phyloP scores from a whole-genome alignment of 805 yeast species.

The Priceomyces carsonii region DNA sequence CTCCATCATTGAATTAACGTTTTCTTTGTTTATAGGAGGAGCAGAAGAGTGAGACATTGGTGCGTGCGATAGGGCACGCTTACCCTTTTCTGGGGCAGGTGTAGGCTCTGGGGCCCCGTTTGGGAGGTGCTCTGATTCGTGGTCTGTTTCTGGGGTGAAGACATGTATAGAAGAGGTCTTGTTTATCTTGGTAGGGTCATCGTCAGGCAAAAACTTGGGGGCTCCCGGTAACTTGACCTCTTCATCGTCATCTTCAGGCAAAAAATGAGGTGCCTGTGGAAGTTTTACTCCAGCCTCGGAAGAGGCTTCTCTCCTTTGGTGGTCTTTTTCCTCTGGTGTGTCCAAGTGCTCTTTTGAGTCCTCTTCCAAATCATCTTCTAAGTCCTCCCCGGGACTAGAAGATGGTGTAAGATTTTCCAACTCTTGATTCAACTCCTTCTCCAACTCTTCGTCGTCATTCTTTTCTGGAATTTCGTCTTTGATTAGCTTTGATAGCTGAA shows the following conservation, averaged over 20 bases:
- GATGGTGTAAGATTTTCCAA: constrained; percentile 13
- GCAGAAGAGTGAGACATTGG: neutral
- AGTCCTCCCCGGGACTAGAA: constrained; percentile 3
- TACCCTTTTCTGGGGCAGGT: constrained; percentile 2
- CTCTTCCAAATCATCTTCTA: constrained; percentile 1
- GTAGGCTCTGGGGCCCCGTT: neutral
- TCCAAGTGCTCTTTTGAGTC: neutral
- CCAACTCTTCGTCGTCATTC: constrained; percentile 29
- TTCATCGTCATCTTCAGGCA: constrained; percentile 24
- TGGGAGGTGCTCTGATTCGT: too few relatives aligned
- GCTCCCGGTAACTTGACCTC: constrained; percentile 42
- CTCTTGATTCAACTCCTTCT: constrained; percentile 23
- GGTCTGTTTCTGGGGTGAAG: constrained; percentile 21
- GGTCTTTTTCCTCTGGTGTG: constrained; percentile 2
- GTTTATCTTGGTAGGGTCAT: constrained; percentile 36
- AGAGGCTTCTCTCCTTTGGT: neutral
- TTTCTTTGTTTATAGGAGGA: too few relatives aligned
- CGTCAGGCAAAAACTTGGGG: constrained; percentile 42
- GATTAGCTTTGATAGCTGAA: constrained; percentile 36
- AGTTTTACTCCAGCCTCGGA: constrained; percentile 14
- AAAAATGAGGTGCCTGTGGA: constrained; percentile 42
- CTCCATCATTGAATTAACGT: constrained; percentile 51
- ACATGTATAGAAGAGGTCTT: constrained; percentile 39
- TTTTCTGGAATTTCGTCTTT: constrained; percentile 34
- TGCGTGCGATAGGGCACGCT: neutral